Conservation (phyloP, 768 basidiomycete species). For the Boletellus emodensis region DNA sequence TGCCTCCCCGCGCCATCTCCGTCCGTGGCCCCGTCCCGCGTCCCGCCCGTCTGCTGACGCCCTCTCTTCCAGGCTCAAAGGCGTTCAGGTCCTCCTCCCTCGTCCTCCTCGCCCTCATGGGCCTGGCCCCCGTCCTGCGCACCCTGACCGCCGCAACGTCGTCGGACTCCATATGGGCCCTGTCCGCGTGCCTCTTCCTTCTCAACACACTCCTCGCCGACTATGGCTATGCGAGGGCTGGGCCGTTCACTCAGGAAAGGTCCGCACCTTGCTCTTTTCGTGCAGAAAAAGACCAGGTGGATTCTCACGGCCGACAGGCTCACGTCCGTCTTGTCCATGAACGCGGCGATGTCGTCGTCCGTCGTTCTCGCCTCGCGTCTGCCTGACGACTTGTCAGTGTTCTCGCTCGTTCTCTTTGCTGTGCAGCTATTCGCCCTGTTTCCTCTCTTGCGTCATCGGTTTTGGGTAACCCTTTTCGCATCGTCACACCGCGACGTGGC, state of each 20-base stretch:
- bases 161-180: conserved; percentile 94
- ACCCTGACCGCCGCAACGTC: conserved; percentile 94
- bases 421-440: conserved; percentile 82
- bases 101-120: conserved; percentile 84
- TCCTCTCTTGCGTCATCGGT: conserved; percentile 69
- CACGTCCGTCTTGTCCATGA: conserved; percentile 82
- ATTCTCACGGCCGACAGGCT: conserved; percentile 45
- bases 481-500: conserved; percentile 9
- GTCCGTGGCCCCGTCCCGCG: conserved; percentile 19
- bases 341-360: conserved; percentile 88
- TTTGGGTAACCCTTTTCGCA: conserved; percentile 48
- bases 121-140: conserved; percentile 84
- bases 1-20: conserved; percentile 28
- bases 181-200: conserved; percentile 80
- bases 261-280: conserved; percentile 29
- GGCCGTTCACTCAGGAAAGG: conserved; percentile 56
- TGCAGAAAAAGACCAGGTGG: conserved; percentile 8
- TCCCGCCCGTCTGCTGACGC: conserved; percentile 9
- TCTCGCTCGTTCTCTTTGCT: conserved; percentile 82
- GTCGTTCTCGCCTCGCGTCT: conserved; percentile 92
- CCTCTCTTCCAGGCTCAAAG: conserved; percentile 52
- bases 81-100: conserved; percentile 77
- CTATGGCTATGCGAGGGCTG: conserved; percentile 53
- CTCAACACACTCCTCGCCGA: conserved; percentile 82
- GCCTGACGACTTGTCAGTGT: conserved; percentile 77